Evolutionary conservation across 2,329 filamentous ascomycete genomes (phyloP).

Genomic region (Colletotrichum tanaceti): DNA sequence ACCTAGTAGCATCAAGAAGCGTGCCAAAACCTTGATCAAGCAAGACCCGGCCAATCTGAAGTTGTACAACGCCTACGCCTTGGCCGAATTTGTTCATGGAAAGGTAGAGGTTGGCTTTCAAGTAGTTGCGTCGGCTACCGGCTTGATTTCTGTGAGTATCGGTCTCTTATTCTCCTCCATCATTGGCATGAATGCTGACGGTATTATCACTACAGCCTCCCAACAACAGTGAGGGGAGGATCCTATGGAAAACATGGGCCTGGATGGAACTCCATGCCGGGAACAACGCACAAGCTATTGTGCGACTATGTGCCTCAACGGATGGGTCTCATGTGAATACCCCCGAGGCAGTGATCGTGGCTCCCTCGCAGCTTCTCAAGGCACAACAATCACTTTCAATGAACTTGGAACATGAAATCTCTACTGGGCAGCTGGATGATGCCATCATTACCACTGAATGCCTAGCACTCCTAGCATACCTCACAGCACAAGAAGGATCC

Average conservation of each 20-base stretch:
- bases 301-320: slow-evolving; percentile 55
- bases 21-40: slow-evolving; percentile 80
- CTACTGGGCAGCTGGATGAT: slow-evolving; percentile 57
- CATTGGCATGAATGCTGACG: background rate
- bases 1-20: slow-evolving; percentile 69
- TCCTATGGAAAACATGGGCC: slow-evolving; percentile 71
- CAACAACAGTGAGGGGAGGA: slow-evolving; percentile 42
- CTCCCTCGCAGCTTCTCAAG: slow-evolving; percentile 62
- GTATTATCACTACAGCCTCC: background rate
- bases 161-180: too few relatives aligned
- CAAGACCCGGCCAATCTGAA: slow-evolving; percentile 70
- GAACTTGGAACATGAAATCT: slow-evolving; percentile 67
- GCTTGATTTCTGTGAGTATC: slow-evolving; percentile 49
- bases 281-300: slow-evolving; percentile 50
- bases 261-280: slow-evolving; percentile 71
- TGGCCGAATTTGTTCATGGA: slow-evolving; percentile 73
- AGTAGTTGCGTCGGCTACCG: slow-evolving; percentile 74
- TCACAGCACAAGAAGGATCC: slow-evolving; percentile 58
- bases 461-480: slow-evolving; percentile 74
- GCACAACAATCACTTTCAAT: slow-evolving; percentile 64
- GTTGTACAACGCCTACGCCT: slow-evolving; percentile 83
- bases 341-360: slow-evolving; percentile 42
- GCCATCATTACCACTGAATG: slow-evolving; percentile 71
- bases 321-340: slow-evolving; percentile 46
- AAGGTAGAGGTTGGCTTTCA: slow-evolving; percentile 69